phyloP scores from a whole-genome alignment of 2,329 filamentous ascomycete genomes.

The Coniella lustricola region DNA sequence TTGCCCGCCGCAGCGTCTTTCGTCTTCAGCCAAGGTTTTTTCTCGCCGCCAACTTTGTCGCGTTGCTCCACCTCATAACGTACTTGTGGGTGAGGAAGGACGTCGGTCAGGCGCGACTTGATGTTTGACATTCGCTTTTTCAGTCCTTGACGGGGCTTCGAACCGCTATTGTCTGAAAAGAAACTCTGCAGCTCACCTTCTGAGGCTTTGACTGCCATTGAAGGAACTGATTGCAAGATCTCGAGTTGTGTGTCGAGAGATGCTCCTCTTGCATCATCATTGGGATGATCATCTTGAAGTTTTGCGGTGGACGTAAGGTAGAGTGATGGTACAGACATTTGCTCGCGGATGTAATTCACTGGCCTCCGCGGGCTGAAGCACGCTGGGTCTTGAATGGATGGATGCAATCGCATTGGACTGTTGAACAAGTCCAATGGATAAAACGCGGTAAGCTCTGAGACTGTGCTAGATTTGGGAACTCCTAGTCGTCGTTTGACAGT shows the following conservation, averaged over 20 bases:
- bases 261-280: slow-evolving; percentile 5
- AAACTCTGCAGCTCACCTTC: slow-evolving; percentile 16
- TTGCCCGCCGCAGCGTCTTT: background rate
- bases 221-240: background rate
- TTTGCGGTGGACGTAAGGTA: background rate
- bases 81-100: slow-evolving; percentile 10
- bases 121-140: slow-evolving; percentile 21
- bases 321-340: background rate
- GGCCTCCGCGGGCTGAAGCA: background rate
- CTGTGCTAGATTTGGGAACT: slow-evolving; percentile 11
- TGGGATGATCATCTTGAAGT: background rate
- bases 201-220: background rate
- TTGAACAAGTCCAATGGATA: slow-evolving; percentile 13
- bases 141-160: slow-evolving; percentile 18
- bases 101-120: slow-evolving; percentile 18
- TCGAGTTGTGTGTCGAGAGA: slow-evolving; percentile 12
- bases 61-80: background rate
- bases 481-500: slow-evolving; percentile 15
- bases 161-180: slow-evolving; percentile 15
- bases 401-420: background rate
- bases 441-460: slow-evolving; percentile 7
- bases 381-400: background rate
- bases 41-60: background rate
- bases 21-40: background rate
- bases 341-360: background rate